Evolutionary conservation across 1,139 yeast species (phyloP), one percentile per base, ranked within the genome.

Genomic region (Sugiyamaella sp.): DNA sequence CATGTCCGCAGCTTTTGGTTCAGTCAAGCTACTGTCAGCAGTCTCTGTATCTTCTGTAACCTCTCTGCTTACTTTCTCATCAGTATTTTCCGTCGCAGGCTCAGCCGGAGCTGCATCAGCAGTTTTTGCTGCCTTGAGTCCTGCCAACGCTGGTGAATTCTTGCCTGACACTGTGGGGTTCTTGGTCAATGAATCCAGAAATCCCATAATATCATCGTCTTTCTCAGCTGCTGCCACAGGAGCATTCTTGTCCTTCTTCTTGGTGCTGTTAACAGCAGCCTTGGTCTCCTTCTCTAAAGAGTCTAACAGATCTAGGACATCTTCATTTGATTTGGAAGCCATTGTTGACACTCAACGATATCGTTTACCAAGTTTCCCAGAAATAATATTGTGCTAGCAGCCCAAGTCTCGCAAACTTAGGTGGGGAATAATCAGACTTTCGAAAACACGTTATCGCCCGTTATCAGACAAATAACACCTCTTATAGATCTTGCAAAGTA

Each of bases 281-380:
- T 66, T 66, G 29, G 58, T 63, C 32, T 82, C 79, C 56, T 85
- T 89, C 9, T 96, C 97, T 46, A 93, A 77, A 1, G 96, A 87
- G 66, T 91, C 95, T 64, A 93, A 79, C 69, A 93, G 87, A 63
- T 91, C 96, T 61, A 91, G 74, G 9, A 93, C 97, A 65, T 91
- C 97, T 64, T 89, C 95, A 8, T 46, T 46, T 6, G 50, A 38
- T 10, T 46, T 40, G 32, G 48, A 17, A 19, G 50, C 25, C 44
- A 46, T 46, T 3, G 22, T 39, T 12, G n/a, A 20, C n/a, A n/a
- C n/a, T n/a, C n/a, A n/a, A n/a, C n/a, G 22, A 25, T 20, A 14
- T 27, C n/a, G n/a, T n/a, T n/a, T n/a, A n/a, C n/a, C n/a, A n/a
- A n/a, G n/a, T n/a, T n/a, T n/a, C n/a, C n/a, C n/a, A n/a, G n/a